Base-by-base conservation (phyloP, 169 alveolate species). In the Cryptosporidium sp. region DNA sequence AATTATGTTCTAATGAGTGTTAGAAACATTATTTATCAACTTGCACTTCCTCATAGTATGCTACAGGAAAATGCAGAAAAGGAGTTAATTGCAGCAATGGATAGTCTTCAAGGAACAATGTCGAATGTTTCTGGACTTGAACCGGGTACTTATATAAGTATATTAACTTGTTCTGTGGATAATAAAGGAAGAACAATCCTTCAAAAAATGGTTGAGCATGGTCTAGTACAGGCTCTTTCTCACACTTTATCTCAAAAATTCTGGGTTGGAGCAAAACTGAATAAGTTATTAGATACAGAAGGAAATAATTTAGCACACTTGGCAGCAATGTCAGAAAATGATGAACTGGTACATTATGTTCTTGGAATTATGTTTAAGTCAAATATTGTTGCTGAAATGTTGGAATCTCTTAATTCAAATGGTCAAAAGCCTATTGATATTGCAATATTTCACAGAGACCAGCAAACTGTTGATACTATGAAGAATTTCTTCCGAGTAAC, bases 241-340 rank as follows among this genome's bases (percentile, higher is more conserved):
- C 89, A 80, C 62, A 80, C 89, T 45, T 44, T 80, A 33, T 62
- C 80, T 61, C 89, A 80, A 65, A 80, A 80, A 37, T 80, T 80
- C 33, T 80, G 89, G 89, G 75, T 60, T 42, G 89, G 89, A 26
- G 89, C 89, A 80, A 80, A 44, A 33, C 67, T 80, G 1, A 39
- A 62, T 31, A 26, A 23, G 39, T 31, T 80, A 21, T 23, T 80
- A 16, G 89, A 80, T 61, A 80, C 75, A 42, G 89, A 80, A 31
- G 75, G 75, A 4, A 80, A 80, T 39, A 80, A 80, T 29, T 37
- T 80, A 14, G 89, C 89, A 42, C 89, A 80, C 45, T 62, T 80
- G 37, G 73, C 89, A 39, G 89, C 89, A 23, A 80, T 80, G 89
- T 80, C 89, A 10, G 89, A 80, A 39, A 80, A 80, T 62, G 89